Evolutionary conservation across 2,329 filamentous ascomycete genomes (phyloP), one percentile per base, ranked within the genome.

Genomic region (Trichophyton simii): DNA sequence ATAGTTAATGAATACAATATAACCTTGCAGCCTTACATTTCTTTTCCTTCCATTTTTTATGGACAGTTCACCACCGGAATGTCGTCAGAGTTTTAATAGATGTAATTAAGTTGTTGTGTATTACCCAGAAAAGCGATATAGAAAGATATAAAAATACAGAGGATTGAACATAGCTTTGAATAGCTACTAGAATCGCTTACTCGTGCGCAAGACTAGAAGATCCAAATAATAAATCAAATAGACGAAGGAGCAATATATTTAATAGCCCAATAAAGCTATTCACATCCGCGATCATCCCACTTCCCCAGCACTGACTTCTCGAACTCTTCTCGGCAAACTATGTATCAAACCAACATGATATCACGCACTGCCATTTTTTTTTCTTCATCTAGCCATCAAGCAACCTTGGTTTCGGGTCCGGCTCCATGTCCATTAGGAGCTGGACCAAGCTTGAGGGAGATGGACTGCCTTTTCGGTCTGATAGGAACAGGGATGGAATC

Each of bases 401-500:
- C n/a, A 3, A n/a, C 34, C 11, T 58, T 9, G 20, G n/a, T 58
- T 46, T 42, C 34, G 11, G 6, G 3, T 38, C 34, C 34, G 3
- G 6, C 25, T 58, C 20, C 57, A 44, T 58, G 8, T 22, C 13
- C 57, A n/a, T 63, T 64, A 7, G 58, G 18, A 20, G 50, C 28
- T 9, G 31, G 25, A n/a, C 62, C 60, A 34, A 60, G 44, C 5
- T 64, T 60, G 5, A 72, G 73, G 7, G 74, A 75, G 31, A 70
- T 69, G 3, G 71, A 70, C 48, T 68, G 28, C 65, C 75, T 77
- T 69, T 79, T 81, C 50, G 75, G 72, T 65, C 80, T 76, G 44
- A 89, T 78, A 3, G 85, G 88, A 58, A 89, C 80, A 44, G 86
- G 86, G 76, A 87, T 88, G 41, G 83, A 81, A 70, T 87, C 87